Conservation (phyloP, 495 filamentous ascomycete genomes). For the Penicillium silybi region DNA sequence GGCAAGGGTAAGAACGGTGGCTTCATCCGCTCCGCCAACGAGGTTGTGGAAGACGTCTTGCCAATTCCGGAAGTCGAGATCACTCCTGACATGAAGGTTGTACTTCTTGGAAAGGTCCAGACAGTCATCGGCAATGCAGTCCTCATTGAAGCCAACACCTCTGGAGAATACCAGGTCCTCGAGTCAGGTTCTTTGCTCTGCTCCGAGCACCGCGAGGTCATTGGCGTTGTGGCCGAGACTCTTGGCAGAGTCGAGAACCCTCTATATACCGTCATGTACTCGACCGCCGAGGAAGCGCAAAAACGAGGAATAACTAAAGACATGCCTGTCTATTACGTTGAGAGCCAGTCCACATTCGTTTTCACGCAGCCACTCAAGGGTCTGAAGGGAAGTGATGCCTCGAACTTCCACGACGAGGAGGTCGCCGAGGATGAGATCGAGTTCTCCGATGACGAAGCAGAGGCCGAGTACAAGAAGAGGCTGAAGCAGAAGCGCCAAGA, state of each 20-base stretch:
- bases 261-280: conserved; percentile 72
- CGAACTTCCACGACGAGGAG: conserved; percentile 92
- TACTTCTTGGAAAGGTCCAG: conserved; percentile 67
- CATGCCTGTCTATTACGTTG: conserved; percentile 72
- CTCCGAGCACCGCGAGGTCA: conserved; percentile 64
- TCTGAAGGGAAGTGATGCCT: conserved; percentile 84
- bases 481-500: conserved; percentile 56
- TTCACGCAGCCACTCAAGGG: conserved; percentile 76
- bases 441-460: conserved; percentile 94
- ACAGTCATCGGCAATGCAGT: conserved; percentile 69
- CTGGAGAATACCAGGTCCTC: conserved; percentile 78
- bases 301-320: conserved; percentile 60
- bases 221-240: conserved; percentile 77
- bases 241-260: conserved; percentile 80
- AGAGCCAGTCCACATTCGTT: conserved; percentile 68
- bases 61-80: conserved; percentile 72
- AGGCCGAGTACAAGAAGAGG: conserved; percentile 74
- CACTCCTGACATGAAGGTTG: conserved; percentile 69
- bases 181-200: conserved; percentile 81
- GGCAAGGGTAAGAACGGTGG: conserved; percentile 43
- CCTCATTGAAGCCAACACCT: conserved; percentile 72
- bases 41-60: conserved; percentile 61
- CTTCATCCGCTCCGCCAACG: conserved; percentile 67
- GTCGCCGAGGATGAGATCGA: conserved; percentile 80
- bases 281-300: conserved; percentile 58